Conservation (phyloP, 164 flowering plant species). For the Akebia trifoliata region DNA sequence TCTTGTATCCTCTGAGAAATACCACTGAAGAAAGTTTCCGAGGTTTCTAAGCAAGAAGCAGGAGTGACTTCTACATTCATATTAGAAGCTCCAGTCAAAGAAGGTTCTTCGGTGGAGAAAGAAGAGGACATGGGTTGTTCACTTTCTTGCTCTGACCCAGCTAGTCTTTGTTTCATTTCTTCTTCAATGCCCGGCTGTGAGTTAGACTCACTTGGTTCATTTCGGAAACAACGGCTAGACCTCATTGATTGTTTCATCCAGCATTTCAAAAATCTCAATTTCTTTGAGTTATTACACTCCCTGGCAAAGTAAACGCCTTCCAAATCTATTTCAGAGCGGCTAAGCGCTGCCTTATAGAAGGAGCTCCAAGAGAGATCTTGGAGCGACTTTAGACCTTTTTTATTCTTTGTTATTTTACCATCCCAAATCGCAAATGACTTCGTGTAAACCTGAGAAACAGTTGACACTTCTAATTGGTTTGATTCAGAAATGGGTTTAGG, state of each 20-base stretch:
- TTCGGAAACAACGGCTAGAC: slow-evolving; percentile 7
- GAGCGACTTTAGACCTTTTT: slow-evolving; percentile 19
- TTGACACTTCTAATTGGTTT: slow-evolving; percentile 10
- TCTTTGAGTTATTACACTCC: slow-evolving; percentile 46
- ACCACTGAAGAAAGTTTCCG: slow-evolving; percentile 46
- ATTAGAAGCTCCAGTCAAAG: slow-evolving; percentile 25
- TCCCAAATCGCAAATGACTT: slow-evolving; percentile 7
- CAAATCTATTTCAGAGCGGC: slow-evolving; percentile 33
- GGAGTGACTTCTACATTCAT: slow-evolving; percentile 28
- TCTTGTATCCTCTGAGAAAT: slow-evolving; percentile 55
- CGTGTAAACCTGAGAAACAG: slow-evolving; percentile 23
- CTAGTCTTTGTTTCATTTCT: slow-evolving; percentile 26
- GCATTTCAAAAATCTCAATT: slow-evolving; percentile 73
- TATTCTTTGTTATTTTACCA: slow-evolving; percentile 26
- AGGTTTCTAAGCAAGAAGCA: slow-evolving; percentile 33
- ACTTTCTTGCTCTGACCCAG: slow-evolving; percentile 29
- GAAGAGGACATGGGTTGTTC: slow-evolving; percentile 35
- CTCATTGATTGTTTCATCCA: slow-evolving; percentile 79
- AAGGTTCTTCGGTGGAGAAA: slow-evolving; percentile 33
- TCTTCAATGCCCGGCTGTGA: slow-evolving; percentile 12
- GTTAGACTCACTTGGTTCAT: slow-evolving; percentile 12
- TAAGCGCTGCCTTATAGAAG: slow-evolving; percentile 50
- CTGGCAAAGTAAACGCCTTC: slow-evolving; percentile 49
- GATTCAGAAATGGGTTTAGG: slow-evolving; percentile 10
- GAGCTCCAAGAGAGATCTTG: slow-evolving; percentile 59